A percentile compares a stretch with the other conserved stretches of the same genome.
phyloP scores from a whole-genome alignment of 2,329 filamentous ascomycete genomes.

The Hypomyces perniciosus region DNA sequence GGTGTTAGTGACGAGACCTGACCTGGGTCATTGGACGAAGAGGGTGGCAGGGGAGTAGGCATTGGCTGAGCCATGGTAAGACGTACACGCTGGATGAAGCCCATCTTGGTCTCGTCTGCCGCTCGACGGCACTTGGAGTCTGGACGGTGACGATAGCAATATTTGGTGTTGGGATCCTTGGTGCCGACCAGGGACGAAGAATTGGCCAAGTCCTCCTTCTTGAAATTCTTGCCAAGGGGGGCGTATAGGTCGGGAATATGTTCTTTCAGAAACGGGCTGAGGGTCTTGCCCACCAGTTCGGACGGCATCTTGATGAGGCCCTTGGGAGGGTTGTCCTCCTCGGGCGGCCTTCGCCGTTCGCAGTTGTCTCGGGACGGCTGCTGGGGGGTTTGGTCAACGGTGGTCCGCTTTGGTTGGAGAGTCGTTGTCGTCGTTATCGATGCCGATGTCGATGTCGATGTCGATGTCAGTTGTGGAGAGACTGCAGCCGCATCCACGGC shows the following conservation, averaged over 20 bases:
- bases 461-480: not conserved
- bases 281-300: conserved; percentile 68
- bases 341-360: conserved; percentile 44
- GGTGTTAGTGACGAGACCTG: conserved; percentile 4
- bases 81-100: conserved; percentile 78
- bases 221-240: conserved; percentile 58
- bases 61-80: conserved; percentile 13
- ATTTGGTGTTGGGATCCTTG: conserved; percentile 71
- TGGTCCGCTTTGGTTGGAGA: not conserved
- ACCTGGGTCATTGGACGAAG: not conserved
- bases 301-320: conserved; percentile 52
- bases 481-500: not conserved
- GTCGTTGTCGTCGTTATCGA: not conserved
- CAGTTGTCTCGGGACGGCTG: conserved; percentile 39
- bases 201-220: conserved; percentile 20
- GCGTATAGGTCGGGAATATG: conserved; percentile 89
- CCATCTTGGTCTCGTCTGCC: conserved; percentile 94
- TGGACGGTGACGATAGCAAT: conserved; percentile 90
- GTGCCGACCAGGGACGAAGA: conserved; percentile 26
- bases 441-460: conserved; percentile 1
- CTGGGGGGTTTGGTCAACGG: conserved; percentile 15
- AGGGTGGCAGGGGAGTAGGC: not conserved
- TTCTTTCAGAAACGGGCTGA: conserved; percentile 82
- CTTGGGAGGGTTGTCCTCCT: conserved; percentile 37
- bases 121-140: conserved; percentile 90